Evolutionary conservation across 305 asterid genomes (phyloP).

Genomic region (Fraxinus paxiana): DNA sequence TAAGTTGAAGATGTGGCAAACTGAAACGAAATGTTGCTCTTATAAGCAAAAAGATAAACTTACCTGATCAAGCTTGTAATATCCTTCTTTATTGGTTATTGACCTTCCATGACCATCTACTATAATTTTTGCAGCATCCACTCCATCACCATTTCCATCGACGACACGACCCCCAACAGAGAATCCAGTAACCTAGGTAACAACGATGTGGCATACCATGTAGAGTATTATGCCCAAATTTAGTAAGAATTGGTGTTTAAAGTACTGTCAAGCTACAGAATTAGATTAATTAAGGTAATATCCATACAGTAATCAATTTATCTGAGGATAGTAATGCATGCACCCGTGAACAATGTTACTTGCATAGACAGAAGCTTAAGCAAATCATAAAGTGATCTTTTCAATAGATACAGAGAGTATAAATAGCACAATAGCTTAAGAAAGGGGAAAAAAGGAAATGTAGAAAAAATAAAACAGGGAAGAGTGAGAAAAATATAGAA

Average conservation of each 20-base stretch:
- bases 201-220: constrained; percentile 15
- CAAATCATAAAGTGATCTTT: background rate
- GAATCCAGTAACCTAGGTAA: constrained; percentile 87
- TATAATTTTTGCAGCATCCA: constrained; percentile 59
- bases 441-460: background rate
- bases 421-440: background rate
- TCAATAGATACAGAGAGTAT: background rate
- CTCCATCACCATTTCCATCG: constrained; percentile 76
- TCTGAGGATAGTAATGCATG: background rate
- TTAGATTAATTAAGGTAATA: constrained; percentile 3
- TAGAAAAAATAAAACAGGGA: background rate
- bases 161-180: constrained; percentile 96
- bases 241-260: constrained; percentile 7
- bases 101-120: constrained; percentile 85
- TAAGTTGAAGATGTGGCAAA: constrained; percentile 6
- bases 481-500: background rate
- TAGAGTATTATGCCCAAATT: constrained; percentile 8
- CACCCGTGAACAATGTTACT: background rate
- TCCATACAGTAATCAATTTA: background rate
- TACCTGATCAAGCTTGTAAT: constrained; percentile 98
- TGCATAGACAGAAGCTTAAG: background rate
- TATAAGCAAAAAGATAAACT: constrained; percentile 18
- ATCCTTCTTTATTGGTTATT: constrained; percentile 71
- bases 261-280: constrained; percentile 18
- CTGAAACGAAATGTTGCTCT: constrained; percentile 11